Conservation (phyloP, 2,329 filamentous ascomycete genomes). For the Neofusicoccum ribis region DNA sequence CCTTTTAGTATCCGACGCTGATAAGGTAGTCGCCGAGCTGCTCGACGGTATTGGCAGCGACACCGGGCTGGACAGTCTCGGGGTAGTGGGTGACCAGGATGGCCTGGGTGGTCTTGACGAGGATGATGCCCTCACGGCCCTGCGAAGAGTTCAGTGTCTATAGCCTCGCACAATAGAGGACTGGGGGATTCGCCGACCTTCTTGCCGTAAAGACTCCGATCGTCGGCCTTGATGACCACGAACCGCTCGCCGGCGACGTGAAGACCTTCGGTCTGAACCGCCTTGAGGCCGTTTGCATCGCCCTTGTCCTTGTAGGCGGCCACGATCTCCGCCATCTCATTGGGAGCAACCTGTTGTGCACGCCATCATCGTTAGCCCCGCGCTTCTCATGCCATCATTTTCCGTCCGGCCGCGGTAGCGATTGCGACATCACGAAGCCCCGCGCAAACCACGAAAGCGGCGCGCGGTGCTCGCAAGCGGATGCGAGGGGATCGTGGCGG, state of each 20-base stretch:
- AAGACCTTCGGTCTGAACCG: slow-evolving; percentile 71
- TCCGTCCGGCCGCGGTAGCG: neutral
- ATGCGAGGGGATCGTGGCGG: neutral
- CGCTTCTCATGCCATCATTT: slow-evolving; percentile 19
- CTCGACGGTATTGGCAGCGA: slow-evolving; percentile 77
- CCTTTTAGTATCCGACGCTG: slow-evolving; percentile 68
- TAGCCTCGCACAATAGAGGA: slow-evolving; percentile 16
- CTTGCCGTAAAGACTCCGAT: slow-evolving; percentile 79
- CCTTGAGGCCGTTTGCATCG: slow-evolving; percentile 55
- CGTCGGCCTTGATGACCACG: slow-evolving; percentile 73
- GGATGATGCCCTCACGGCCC: slow-evolving; percentile 78
- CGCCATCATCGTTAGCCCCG: slow-evolving; percentile 14
- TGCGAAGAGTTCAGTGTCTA: slow-evolving; percentile 32
- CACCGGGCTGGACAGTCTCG: slow-evolving; percentile 71
- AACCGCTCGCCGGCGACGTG: slow-evolving; percentile 76
- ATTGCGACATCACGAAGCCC: slow-evolving; percentile 7
- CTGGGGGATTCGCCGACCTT: slow-evolving; percentile 59
- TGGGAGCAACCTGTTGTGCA: slow-evolving; percentile 47
- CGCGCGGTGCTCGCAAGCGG: neutral
- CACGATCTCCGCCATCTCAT: slow-evolving; percentile 58
- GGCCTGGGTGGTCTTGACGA: slow-evolving; percentile 85
- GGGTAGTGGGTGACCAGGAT: slow-evolving; percentile 86
- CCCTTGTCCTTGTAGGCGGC: slow-evolving; percentile 55
- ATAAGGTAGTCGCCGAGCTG: slow-evolving; percentile 85
- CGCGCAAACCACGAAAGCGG: neutral